Evolutionary conservation across 306 rosid genomes (phyloP), one percentile per base, ranked within the genome.

Genomic region (Lathyrus oleraceus): DNA sequence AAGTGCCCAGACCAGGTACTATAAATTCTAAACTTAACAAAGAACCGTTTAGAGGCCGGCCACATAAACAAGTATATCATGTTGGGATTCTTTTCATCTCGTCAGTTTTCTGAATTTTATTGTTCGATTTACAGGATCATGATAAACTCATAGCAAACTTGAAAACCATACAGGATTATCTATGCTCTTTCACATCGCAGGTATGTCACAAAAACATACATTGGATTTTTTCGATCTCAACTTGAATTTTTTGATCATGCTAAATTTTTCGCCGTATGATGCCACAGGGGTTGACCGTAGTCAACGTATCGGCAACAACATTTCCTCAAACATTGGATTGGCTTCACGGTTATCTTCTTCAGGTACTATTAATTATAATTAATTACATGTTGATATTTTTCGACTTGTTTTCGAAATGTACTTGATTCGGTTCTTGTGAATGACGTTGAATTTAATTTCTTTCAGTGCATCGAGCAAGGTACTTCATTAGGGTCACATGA

Each of bases 261-360:
- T 35, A 35, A 35, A 35, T 53, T 68, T 45, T 44, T 69, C 40
- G 49, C 19, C 57, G 14, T 72, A 43, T 75, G 42, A 52, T 76
- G 79, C 72, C 67, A 70, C 83, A 94, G 98, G 98, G 97, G 70
- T 83, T 94, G 83, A 83, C 82, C 4, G 97, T 87, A 28, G 98
- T 86, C 75, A 91, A 83, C 61, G 91, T 90, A 70, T 88, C 98
- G 8, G 90, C 98, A 47, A 88, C 97, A 53, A 85, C 95, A 69
- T 90, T 90, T 84, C 95, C 96, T 17, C 98, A 91, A 71, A 84
- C 95, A 69, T 74, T 94, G 85, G 98, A 94, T 85, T 87, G 90
- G 97, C 84, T 94, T 78, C 96, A 91, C 17, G 67, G 81, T 14
- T 74, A 94, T 82, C 96, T 94, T 84, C 97, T 94, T 61, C 92